phyloP scores from a whole-genome alignment of 768 basidiomycete species.

The Kwoniella heveanensis region DNA sequence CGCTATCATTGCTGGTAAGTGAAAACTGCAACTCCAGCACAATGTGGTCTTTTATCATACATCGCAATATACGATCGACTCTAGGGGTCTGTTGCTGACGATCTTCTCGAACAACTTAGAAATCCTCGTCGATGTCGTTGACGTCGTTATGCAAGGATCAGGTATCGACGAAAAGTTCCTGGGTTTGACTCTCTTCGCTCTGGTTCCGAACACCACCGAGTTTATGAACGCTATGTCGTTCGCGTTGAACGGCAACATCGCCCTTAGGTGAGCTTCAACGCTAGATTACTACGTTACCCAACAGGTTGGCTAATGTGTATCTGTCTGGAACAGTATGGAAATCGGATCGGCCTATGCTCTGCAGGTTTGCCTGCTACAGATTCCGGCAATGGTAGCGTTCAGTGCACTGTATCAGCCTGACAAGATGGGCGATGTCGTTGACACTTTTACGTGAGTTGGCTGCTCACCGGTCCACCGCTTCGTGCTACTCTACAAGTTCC shows the following conservation, averaged over 20 bases:
- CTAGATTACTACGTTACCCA: too few species aligned
- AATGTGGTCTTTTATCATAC: too few species aligned
- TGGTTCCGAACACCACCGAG: slow-evolving; percentile 98
- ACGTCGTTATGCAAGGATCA: slow-evolving; percentile 83
- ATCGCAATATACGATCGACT: too few species aligned
- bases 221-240: slow-evolving; percentile 99
- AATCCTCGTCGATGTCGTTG: slow-evolving; percentile 90
- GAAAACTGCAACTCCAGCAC: too few species aligned
- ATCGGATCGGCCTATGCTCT: slow-evolving; percentile 98
- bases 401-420: slow-evolving; percentile 90
- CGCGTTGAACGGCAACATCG: slow-evolving; percentile 93
- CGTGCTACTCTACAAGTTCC: too few species aligned
- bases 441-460: slow-evolving; percentile 86
- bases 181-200: slow-evolving; percentile 91
- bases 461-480: too few species aligned
- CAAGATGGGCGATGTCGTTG: slow-evolving; percentile 79
- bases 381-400: slow-evolving; percentile 98
- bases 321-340: slow-evolving; percentile 73
- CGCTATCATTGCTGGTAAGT: slow-evolving; percentile 89
- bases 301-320: background rate
- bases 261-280: slow-evolving; percentile 69
- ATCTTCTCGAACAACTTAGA: slow-evolving; percentile 61
- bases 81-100: background rate
- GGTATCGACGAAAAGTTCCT: slow-evolving; percentile 97
- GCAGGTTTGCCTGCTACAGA: slow-evolving; percentile 95